These are phyloP conservation scores for Pilobolus umbonatus DNA, from an alignment of 192 early-diverging fungal species.

Conservation along the genomic window DNA sequence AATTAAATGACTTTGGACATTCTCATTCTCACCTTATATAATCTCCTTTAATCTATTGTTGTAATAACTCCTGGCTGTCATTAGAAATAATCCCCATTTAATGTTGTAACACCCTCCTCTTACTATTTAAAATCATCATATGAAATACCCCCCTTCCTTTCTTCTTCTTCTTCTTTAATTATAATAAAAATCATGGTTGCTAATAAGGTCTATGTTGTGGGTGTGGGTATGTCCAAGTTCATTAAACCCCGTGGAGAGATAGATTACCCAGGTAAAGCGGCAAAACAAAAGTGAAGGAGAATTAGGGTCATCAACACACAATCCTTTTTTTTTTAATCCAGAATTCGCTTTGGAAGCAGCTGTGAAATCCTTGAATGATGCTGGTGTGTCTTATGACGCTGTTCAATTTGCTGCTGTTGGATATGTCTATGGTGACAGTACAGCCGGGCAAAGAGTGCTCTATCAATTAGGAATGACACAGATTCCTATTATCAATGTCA, in stretches of 20 bases:
- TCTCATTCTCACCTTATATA: neutral
- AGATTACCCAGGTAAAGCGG: constrained; percentile 43
- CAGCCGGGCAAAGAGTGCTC: constrained; percentile 63
- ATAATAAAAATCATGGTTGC: constrained; percentile 7
- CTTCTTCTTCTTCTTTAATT: constrained; percentile 3
- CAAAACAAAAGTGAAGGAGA: neutral
- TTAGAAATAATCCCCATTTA: too few species aligned
- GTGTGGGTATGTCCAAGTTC: constrained; percentile 64
- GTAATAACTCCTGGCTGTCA: neutral
- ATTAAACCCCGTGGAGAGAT: constrained; percentile 48
- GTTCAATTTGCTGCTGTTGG: constrained; percentile 52
- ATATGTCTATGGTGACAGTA: constrained; percentile 57
- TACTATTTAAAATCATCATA: too few species aligned
- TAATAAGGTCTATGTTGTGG: constrained; percentile 31
- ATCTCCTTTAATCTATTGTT: neutral
- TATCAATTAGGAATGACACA: constrained; percentile 75
- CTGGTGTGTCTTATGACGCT: constrained; percentile 61
- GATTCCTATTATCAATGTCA: constrained; percentile 65
- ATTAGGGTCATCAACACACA: neutral
- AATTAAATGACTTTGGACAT: constrained; percentile 13
- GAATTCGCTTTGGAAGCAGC: constrained; percentile 58
- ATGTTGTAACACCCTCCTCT: too few species aligned
- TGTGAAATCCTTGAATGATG: constrained; percentile 68
- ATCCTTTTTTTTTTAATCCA: constrained; percentile 12
- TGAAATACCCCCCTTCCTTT: neutral